phyloP scores from a whole-genome alignment of 202 grass and related monocot species.

The Brachypodium distachyon region DNA sequence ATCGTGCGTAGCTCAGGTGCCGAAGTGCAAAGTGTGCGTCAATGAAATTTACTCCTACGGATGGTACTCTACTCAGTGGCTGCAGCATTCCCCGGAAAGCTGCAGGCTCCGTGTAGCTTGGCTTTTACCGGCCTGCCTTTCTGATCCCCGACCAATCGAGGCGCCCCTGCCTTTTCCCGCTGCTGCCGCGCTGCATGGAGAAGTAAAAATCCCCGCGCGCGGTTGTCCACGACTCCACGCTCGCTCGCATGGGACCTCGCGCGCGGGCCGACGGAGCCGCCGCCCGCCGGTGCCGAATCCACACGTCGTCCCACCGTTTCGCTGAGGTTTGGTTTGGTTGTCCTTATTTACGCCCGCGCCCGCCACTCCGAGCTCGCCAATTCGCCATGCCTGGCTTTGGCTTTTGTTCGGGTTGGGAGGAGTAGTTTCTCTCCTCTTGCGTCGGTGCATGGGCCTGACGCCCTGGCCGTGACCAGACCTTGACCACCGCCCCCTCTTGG shows the following conservation, averaged over 20 bases:
- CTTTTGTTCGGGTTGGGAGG: background rate
- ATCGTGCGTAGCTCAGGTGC: background rate
- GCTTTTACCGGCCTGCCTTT: conserved; percentile 22
- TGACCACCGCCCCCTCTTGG: background rate
- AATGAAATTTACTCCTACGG: background rate
- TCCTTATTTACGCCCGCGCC: background rate
- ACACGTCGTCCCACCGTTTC: background rate
- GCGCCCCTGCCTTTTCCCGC: background rate
- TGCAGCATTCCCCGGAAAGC: conserved; percentile 20
- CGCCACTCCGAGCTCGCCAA: background rate
- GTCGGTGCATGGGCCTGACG: conserved; percentile 9
- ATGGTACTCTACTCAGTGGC: background rate
- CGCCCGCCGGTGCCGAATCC: background rate
- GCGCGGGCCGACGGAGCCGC: background rate
- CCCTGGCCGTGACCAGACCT: conserved; percentile 9
- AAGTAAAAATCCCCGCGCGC: background rate
- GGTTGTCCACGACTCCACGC: background rate
- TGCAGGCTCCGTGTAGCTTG: conserved; percentile 21
- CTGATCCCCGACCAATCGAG: conserved; percentile 23
- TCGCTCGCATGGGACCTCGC: no score
- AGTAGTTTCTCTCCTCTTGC: background rate
- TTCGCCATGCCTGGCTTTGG: background rate
- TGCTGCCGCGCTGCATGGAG: background rate
- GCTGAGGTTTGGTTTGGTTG: background rate
- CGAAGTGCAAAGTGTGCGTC: background rate